Base-by-base conservation (phyloP, 1,284 basidiomycete genomes). In the Violaceomyces palustris region DNA sequence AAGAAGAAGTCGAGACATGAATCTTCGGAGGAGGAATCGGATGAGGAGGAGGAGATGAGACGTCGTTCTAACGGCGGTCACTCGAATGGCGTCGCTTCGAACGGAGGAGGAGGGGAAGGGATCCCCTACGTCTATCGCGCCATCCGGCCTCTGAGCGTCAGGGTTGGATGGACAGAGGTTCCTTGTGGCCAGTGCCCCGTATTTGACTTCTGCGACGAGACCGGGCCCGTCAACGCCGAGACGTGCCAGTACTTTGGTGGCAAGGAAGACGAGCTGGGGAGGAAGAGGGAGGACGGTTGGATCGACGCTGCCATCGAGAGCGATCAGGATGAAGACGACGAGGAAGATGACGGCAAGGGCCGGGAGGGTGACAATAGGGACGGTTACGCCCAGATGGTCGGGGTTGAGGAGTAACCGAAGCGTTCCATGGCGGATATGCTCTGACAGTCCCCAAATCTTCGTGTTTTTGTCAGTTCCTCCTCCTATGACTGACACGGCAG, bases 111-210 rank as follows among this genome's bases (percentile, higher is more conserved):
- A 2, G 22, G n/a, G 18, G 24, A 19, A 27, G 21, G 38, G 14
- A 45, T 49, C 1, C 47, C 53, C 0, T 68, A 56, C 18, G 65
- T 68, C n/a, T 68, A 66, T 42, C 39, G 65, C 2, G 65, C 65
- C 3, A 23, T 67, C 4, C 47, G 58, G 6, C 60, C 53, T 1
- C 39, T 59, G 19, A 29, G 45, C 12, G 53, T 65, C 27, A 43
- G 49, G n/a, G 49, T 48, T 14, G 61, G 60, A 9, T 66, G 58
- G 54, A 66, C 50, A 12, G 64, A 69, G 35, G 54, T 50, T 1
- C 64, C 67, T 10, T 69, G 67, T 22, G 64, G 60, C 15, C 55
- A 59, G 33, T 69, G 65, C 34, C 65, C 67, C 18, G 63, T 67
- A n/a, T 63, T 63, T 35, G 58, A 63, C 37, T 69, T 69, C 37